These are phyloP conservation scores for Silene uniflora DNA, from an alignment of 148 eudicot species.

Conservation along the genomic window DNA sequence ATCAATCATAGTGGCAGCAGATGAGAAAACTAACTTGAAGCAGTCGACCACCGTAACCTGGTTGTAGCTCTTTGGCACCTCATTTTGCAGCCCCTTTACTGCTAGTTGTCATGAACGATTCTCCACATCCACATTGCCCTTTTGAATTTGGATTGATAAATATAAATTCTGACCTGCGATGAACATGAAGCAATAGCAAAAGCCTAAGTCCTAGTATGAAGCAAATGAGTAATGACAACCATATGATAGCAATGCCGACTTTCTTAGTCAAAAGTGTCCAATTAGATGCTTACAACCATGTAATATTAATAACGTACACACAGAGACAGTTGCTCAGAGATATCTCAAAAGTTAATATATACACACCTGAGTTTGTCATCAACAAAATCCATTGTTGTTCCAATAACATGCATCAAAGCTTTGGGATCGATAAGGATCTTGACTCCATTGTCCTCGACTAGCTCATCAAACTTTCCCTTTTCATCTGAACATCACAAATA, in stretches of 20 bases:
- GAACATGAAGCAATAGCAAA: not conserved
- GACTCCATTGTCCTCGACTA: slow-evolving; percentile 92
- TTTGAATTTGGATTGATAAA: slow-evolving; percentile 69
- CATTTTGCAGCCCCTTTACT: slow-evolving; percentile 39
- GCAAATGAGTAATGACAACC: not conserved
- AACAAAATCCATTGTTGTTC: slow-evolving; percentile 93
- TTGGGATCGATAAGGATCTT: slow-evolving; percentile 93
- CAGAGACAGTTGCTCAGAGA: not conserved
- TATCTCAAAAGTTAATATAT: not conserved
- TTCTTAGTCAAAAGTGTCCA: not conserved
- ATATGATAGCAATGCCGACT: not conserved
- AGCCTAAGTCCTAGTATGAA: not conserved
- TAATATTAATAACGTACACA: not conserved
- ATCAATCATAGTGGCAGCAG: not conserved
- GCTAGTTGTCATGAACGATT: slow-evolving; percentile 66
- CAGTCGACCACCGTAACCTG: not conserved
- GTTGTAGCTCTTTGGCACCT: not conserved
- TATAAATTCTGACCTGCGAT: slow-evolving; percentile 60
- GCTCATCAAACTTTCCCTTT: slow-evolving; percentile 90
- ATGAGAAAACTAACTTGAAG: slow-evolving; percentile 7
- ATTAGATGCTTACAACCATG: slow-evolving; percentile 1
- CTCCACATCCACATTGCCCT: slow-evolving; percentile 86
- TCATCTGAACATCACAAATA: slow-evolving; percentile 52
- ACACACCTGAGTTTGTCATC: slow-evolving; percentile 90
- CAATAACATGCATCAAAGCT: slow-evolving; percentile 96